These are phyloP conservation scores for Phytophthora hybrid DNA, from an alignment of 352 stramenopile genomes.

Conservation along the genomic window DNA sequence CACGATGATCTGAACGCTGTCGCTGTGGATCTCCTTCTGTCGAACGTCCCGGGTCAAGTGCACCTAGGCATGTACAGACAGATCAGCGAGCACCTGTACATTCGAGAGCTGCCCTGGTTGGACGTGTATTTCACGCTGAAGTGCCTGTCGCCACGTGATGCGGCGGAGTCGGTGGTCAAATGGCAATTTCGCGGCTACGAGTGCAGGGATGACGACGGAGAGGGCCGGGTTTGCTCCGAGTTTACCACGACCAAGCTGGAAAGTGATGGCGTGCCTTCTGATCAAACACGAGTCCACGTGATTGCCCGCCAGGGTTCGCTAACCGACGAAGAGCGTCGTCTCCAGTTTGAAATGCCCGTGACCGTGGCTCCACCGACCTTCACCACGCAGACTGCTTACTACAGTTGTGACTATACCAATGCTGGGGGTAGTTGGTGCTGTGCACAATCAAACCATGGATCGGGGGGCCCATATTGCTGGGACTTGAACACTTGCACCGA, in stretches of 20 bases:
- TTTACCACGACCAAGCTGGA: conserved; percentile 41
- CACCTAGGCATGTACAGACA: conserved; percentile 46
- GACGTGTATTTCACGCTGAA: conserved; percentile 52
- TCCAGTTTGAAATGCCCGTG: conserved; percentile 50
- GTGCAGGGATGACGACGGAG: conserved; percentile 26
- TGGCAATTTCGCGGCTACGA: conserved; percentile 60
- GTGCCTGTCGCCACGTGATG: background rate
- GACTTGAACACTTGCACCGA: conserved; percentile 43
- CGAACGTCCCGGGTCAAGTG: conserved; percentile 33
- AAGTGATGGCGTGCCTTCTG: conserved; percentile 25
- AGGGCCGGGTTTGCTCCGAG: conserved; percentile 34
- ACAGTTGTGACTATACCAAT: conserved; percentile 44
- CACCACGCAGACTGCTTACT: conserved; percentile 47
- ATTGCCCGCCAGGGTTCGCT: conserved; percentile 16
- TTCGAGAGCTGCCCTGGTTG: conserved; percentile 39
- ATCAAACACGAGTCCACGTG: conserved; percentile 11
- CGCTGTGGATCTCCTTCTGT: conserved; percentile 39
- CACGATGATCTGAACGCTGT: conserved; percentile 11
- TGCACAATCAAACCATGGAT: conserved; percentile 40
- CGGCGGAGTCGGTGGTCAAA: background rate
- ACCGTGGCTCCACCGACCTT: conserved; percentile 33
- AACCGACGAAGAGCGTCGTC: conserved; percentile 25
- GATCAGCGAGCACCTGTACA: conserved; percentile 31
- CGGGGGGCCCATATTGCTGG: conserved; percentile 49
- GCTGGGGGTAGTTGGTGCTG: conserved; percentile 55